Percentiles rank a stretch among this genome's conserved stretches.
Conservation (phyloP, 176 grass and related monocot genomes). For the Oryza glaberrima region DNA sequence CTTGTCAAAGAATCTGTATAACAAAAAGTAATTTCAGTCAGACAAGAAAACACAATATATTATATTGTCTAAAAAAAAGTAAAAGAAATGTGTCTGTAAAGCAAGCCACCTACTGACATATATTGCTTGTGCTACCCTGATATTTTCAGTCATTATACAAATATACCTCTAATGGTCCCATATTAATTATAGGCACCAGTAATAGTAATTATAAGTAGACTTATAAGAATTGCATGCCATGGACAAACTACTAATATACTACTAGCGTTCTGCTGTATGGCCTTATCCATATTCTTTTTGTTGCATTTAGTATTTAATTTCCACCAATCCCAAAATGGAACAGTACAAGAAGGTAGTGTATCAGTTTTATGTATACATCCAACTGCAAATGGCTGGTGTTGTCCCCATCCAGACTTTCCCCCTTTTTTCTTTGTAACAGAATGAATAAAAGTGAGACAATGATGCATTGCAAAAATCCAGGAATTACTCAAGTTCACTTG, state of each 20-base stretch:
- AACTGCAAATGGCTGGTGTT: neutral
- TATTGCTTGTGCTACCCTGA: neutral
- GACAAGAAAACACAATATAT: too few species aligned
- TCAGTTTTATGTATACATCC: slow-evolving; percentile 26
- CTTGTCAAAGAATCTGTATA: slow-evolving; percentile 76
- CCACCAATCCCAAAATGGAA: neutral
- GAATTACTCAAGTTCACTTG: slow-evolving; percentile 69
- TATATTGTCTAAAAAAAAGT: too few species aligned
- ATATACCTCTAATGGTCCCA: neutral
- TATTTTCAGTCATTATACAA: neutral
- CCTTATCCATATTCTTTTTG: slow-evolving; percentile 1
- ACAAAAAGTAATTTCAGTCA: too few species aligned
- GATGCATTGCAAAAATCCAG: neutral
- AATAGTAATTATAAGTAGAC: neutral
- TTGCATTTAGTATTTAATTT: slow-evolving; percentile 28
- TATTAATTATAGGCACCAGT: neutral
- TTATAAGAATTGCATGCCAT: neutral
- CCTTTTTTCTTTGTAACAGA: neutral
- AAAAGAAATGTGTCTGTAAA: neutral
- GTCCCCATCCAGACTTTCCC: neutral
- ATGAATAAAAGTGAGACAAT: neutral
- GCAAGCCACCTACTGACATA: neutral
- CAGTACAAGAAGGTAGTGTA: neutral
- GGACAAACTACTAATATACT: neutral
- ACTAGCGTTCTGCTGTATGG: neutral